phyloP scores from a whole-genome alignment of 495 filamentous ascomycete species.

The Neurospora sp. region DNA sequence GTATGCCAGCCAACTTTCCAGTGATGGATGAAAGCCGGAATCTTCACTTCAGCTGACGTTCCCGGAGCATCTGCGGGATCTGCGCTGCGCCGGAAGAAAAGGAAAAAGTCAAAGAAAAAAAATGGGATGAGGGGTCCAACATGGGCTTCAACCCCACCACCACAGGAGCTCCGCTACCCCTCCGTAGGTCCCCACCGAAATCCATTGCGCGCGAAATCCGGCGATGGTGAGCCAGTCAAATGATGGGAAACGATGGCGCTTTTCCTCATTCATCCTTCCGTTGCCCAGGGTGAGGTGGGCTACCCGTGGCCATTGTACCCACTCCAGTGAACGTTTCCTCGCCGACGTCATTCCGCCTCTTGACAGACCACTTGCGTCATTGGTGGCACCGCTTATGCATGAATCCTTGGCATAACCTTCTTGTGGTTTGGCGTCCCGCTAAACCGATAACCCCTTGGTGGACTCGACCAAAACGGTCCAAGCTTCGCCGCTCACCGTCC shows the following conservation, averaged over 20 bases:
- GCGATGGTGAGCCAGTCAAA: background rate
- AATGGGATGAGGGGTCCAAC: background rate
- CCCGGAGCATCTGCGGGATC: background rate
- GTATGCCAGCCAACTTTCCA: background rate
- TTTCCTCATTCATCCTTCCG: background rate
- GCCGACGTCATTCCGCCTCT: slow-evolving; percentile 14
- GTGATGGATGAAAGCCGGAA: background rate
- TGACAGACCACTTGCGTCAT: slow-evolving; percentile 7
- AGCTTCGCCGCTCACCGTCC: background rate
- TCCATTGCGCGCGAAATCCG: background rate
- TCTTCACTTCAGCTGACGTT: background rate
- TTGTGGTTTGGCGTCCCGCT: slow-evolving; percentile 1
- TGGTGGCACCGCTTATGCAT: slow-evolving; percentile 11
- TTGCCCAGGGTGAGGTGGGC: background rate
- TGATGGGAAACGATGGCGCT: background rate
- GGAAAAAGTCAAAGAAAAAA: background rate
- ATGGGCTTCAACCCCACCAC: background rate
- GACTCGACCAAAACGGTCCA: background rate
- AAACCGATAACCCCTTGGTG: background rate
- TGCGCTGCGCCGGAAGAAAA: background rate
- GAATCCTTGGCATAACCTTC: slow-evolving; percentile 4
- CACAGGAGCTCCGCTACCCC: background rate
- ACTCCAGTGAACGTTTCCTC: slow-evolving; percentile 2
- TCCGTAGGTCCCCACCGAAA: background rate
- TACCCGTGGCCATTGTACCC: background rate